Evolutionary conservation across 192 early-diverging fungal species (phyloP).

Genomic region (Pilaira anomala): DNA sequence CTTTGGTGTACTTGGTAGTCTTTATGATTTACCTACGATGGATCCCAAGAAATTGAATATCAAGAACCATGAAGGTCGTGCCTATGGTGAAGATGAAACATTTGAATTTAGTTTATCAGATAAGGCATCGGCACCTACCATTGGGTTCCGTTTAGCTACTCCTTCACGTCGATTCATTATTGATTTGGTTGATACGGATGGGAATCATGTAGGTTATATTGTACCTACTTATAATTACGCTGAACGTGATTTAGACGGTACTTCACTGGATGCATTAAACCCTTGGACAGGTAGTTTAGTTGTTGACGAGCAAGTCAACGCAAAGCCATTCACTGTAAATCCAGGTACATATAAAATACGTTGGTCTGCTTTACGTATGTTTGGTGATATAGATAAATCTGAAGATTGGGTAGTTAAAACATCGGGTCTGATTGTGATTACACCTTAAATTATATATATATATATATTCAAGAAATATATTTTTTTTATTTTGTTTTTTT

Average conservation of each 20-base stretch:
- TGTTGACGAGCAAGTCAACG: not conserved
- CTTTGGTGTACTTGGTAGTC: constrained; percentile 44
- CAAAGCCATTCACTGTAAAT: not conserved
- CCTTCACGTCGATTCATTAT: constrained; percentile 17
- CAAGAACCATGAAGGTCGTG: not conserved
- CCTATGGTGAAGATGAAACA: constrained; percentile 1
- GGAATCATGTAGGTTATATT: constrained; percentile 16
- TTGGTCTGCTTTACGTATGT: constrained; percentile 29
- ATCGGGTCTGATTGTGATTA: constrained; percentile 22
- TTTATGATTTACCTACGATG: constrained; percentile 43
- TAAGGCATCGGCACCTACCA: constrained; percentile 13
- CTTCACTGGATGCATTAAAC: constrained; percentile 11
- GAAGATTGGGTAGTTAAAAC: constrained; percentile 20
- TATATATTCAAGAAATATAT: too few species aligned
- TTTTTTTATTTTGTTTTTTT: too few species aligned
- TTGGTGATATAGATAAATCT: constrained; percentile 27
- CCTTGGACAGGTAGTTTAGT: not conserved
- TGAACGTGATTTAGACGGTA: not conserved
- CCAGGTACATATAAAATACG: constrained; percentile 28
- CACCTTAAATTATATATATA: constrained; percentile 19
- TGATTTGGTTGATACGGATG: constrained; percentile 20
- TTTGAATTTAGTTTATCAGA: constrained; percentile 4
- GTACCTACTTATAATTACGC: constrained; percentile 28
- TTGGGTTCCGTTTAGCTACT: constrained; percentile 26
- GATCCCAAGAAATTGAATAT: constrained; percentile 22